Evolutionary conservation across 2,329 filamentous ascomycete species (phyloP), one percentile per base, ranked within the genome.

Genomic region (Cordyceps farinosa): DNA sequence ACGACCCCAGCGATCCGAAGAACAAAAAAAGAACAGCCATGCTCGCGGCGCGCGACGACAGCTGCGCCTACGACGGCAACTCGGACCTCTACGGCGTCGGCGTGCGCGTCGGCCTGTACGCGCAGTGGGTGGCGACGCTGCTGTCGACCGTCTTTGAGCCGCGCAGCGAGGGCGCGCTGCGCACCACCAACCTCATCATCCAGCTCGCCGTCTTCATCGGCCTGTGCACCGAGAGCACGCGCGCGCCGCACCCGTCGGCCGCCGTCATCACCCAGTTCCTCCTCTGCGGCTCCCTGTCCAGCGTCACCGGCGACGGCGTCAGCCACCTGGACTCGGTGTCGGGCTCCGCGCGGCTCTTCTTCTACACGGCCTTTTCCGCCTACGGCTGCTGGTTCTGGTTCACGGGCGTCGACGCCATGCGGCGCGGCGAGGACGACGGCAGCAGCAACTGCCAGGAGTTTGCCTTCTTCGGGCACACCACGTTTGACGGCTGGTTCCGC

Each of bases 171-270:
- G 44, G 53, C 62, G 61, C 62, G 36, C 65, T 69, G 32, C 68
- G 69, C 61, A 69, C 72, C 53, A 68, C 72, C 64, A 72, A 73
- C 50, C 69, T 71, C 63, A 70, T 73, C 64, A 70, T 73, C 65
- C 67, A 70, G 63, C 67, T 67, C 17, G 66, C 68, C 56, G 68
- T 72, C 50, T 69, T 69, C 38, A 65, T 71, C 50, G 72, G 72
- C 42, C 70, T 71, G 7, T 72, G 70, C 62, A 69, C 58, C 44
- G 63, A 69, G 57, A 69, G 70, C 34, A 38, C 64, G 5, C 32
- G 44, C 29, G 58, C 13, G 8, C 44, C 52, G 40, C 61, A 54
- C 50, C 63, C 66, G 40, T 55, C 69, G 30, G 68, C 65, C 59
- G 59, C 68, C 58, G 59, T 70, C 64, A 66, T 70, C 62, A 69